Conservation (phyloP, 305 asterid species). For the Fraxinus velutina region DNA sequence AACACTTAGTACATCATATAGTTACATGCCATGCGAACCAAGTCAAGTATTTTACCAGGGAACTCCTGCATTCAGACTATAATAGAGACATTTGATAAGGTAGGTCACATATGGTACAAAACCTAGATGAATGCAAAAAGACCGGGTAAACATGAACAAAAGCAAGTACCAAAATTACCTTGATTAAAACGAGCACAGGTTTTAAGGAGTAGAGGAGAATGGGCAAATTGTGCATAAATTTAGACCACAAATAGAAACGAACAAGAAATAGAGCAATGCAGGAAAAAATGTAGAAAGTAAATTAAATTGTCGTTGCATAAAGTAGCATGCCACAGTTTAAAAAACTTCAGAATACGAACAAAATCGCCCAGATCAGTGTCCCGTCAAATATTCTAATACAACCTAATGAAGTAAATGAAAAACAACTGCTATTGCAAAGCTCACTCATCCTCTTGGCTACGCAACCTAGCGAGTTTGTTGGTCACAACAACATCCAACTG, state of each 20-base stretch:
- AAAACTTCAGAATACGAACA: neutral
- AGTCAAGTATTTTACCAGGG: neutral
- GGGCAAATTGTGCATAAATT: neutral
- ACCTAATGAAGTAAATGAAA: neutral
- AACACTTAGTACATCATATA: neutral
- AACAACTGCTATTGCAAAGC: neutral
- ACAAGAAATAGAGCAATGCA: neutral
- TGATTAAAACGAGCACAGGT: neutral
- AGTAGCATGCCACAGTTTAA: neutral
- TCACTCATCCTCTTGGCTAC: constrained; percentile 41
- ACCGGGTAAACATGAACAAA: neutral
- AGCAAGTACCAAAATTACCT: neutral
- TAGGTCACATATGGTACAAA: neutral
- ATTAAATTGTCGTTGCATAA: neutral
- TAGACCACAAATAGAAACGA: neutral
- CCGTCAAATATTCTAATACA: neutral
- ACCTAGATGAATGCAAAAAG: neutral
- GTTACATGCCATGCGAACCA: neutral
- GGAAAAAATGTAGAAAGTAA: neutral
- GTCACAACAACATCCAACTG: constrained; percentile 42
- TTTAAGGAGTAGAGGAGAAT: neutral
- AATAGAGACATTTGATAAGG: neutral
- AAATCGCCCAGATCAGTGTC: neutral
- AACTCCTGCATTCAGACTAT: neutral
- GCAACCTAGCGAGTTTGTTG: constrained; percentile 42